phyloP scores from a whole-genome alignment of 139 green algal species.

The Chlamydomonas schloesseri region DNA sequence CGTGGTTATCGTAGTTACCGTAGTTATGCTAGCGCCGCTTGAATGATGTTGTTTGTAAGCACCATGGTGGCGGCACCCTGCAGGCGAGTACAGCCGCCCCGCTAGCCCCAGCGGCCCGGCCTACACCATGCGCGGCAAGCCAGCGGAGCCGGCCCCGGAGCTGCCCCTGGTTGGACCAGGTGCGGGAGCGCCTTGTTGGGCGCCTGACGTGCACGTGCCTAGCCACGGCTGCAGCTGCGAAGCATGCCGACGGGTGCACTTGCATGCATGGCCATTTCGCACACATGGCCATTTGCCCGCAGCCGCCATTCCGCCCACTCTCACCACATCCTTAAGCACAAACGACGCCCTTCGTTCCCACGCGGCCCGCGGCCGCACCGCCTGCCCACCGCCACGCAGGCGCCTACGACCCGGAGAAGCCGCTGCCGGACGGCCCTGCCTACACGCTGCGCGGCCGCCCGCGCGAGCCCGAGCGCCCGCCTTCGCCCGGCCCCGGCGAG shows the following conservation, averaged over 20 bases:
- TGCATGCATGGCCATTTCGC: too few species aligned
- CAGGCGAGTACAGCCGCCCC: constrained; percentile 19
- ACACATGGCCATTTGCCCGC: too few species aligned
- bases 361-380: too few species aligned
- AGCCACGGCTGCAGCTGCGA: too few species aligned
- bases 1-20: too few species aligned
- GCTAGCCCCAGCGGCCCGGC: constrained; percentile 7
- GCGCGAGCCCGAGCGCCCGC: constrained; percentile 8
- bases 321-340: too few species aligned
- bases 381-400: background rate
- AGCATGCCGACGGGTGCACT: too few species aligned
- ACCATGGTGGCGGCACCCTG: background rate
- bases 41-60: too few species aligned
- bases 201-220: too few species aligned
- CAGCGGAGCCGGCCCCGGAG: background rate
- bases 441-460: constrained; percentile 40
- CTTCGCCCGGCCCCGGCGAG: constrained; percentile 31
- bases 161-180: constrained; percentile 20
- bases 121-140: constrained; percentile 26
- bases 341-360: too few species aligned
- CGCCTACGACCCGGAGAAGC: constrained; percentile 33
- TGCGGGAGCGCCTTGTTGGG: background rate
- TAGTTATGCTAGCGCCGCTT: too few species aligned
- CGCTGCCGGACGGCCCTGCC: constrained; percentile 17
- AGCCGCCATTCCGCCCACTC: too few species aligned